Evolutionary conservation across 2,329 filamentous ascomycete genomes (phyloP).

Genomic region (Lasiodiplodia sp.): DNA sequence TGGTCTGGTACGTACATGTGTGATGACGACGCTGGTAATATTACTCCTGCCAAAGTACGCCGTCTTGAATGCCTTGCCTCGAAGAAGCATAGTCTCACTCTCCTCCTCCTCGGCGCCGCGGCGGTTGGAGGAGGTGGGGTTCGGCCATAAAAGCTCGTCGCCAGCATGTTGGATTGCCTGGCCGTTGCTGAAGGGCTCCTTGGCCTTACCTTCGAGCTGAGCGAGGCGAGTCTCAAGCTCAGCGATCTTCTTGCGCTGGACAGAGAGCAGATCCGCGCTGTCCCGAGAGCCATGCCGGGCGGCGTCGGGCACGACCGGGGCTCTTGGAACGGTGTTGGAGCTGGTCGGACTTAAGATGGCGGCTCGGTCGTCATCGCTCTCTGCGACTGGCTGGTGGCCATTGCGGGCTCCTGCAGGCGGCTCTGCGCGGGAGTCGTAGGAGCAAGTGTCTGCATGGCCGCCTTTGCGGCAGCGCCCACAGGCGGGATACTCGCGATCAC

Average conservation of each 20-base stretch:
- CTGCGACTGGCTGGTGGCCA: conserved; percentile 1
- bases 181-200: conserved; percentile 35
- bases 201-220: conserved; percentile 39
- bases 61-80: conserved; percentile 55
- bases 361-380: conserved; percentile 32
- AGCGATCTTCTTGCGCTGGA: conserved; percentile 37
- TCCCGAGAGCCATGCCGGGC: background rate
- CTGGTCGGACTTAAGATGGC: conserved; percentile 25
- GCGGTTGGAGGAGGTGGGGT: conserved; percentile 31
- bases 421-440: conserved; percentile 48
- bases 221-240: conserved; percentile 43
- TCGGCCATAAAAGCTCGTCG: conserved; percentile 29
- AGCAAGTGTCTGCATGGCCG: conserved; percentile 51
- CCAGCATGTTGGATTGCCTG: conserved; percentile 28
- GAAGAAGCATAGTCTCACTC: conserved; percentile 51
- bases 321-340: conserved; percentile 24
- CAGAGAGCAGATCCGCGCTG: conserved; percentile 36
- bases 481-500: conserved; percentile 54
- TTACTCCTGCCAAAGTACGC: conserved; percentile 54
- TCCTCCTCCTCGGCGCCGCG: conserved; percentile 9
- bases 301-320: conserved; percentile 14
- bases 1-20: conserved; percentile 38
- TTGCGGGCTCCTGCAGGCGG: conserved; percentile 23
- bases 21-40: conserved; percentile 43
- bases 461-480: conserved; percentile 54